Base-by-base conservation (phyloP, 2,329 filamentous ascomycete genomes). In the Fusarium brachygibbosum region DNA sequence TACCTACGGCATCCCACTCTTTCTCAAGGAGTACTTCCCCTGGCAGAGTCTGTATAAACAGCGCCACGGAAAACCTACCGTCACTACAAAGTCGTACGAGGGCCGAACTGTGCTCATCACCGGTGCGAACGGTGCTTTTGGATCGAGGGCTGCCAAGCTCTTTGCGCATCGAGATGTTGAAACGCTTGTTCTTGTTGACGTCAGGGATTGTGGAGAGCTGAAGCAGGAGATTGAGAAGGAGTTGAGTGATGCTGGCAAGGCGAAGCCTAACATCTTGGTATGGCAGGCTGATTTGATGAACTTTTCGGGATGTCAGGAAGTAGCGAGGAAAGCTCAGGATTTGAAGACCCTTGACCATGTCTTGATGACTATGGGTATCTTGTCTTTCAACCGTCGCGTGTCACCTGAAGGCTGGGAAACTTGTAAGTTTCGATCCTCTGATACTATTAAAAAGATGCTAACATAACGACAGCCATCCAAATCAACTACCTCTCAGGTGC, bases 381-480 rank as follows among this genome's bases (percentile, higher is more conserved):
- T 80, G 5, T 66, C 78, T 21, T 80, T 80, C 21, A 64, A 78
- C 25, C 76, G 78, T 35, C 75, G 75, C 58, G 74, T 76, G 53
- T 80, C 78, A 10, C 77, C 79, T 8, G 78, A 80, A 58, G 79
- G 79, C 41, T 80, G 79, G 79, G 79, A 80, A 73, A 79, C 76
- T 1, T 77, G 76, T 77, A 58, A 72, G 77, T 73, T 21, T 7
- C 5, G 7, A 11, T 31, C 3, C 12, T 4, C 1, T 17, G 14
- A 6, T 0, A 1, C n/a, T 0, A 10, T 19, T 12, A 17, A 5
- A 4, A 7, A 2, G 2, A 23, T 21, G 8, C 31, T 63, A 16
- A 63, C 21, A 14, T 1, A 29, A 31, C 6, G 7, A 59, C 25
- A 76, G 77, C 77, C 0, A 73, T 80, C 4, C 79, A 80, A 66